Base-by-base conservation (phyloP, 805 yeast genomes). In the Candida caryicola region DNA sequence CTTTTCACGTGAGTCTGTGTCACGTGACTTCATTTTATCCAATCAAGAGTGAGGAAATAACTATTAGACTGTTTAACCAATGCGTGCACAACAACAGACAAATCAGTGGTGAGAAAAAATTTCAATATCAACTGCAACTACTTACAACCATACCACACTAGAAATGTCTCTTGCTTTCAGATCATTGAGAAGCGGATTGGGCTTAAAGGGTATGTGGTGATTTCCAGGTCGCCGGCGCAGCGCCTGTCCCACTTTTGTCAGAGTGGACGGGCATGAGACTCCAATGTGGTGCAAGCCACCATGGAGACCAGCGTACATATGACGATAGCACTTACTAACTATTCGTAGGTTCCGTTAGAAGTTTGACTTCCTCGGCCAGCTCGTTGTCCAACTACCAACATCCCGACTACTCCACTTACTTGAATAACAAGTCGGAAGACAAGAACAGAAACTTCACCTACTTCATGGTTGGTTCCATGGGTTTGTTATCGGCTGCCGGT, bases 401-500 rank as follows among this genome's bases (percentile, higher is more conserved):
- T 36, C 98, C 97, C 64, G 91, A 90, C 69, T 90, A 79, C 68
- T 76, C 85, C 47, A 81, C 77, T 51, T 85, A 87, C 69, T 74
- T 89, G 56, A 85, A 83, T 74, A 77, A 85, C 64, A 72, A 81
- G 54, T 52, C 62, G 43, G 95, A 86, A 59, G 78, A 79, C 59
- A 72, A 81, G 55, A 59, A 50, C 54, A 86, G 96, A 66, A 88
- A 83, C 66, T 83, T 84, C 73, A 78, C 95, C 48, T 93, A 93
- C 77, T 91, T 95, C 76, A 89, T 95, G 90, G 91, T 93, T 52
- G 99, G 99, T 53, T 82, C 97, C 31, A 75, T 88, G 65, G 98
- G 97, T 63, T 69, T 89, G 54, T 71, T 90, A 53, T 74, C 87
- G 31, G 95, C 97, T 37, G 96, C 90, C 40, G 95, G 95, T 60